phyloP scores from a whole-genome alignment of 257 asterid species.

The Galeopsis tetrahit region DNA sequence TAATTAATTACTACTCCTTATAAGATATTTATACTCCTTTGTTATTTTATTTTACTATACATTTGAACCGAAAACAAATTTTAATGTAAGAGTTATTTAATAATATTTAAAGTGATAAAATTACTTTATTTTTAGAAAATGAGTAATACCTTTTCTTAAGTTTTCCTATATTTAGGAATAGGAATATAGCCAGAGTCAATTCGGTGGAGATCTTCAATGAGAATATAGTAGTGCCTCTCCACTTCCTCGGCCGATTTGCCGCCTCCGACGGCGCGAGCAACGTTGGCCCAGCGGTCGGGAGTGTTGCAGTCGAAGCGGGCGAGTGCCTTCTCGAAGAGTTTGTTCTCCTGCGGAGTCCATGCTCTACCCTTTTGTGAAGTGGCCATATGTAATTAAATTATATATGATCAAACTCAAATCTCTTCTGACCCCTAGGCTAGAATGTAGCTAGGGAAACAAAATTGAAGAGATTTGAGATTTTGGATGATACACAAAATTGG shows the following conservation, averaged over 20 bases:
- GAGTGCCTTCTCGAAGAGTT: no score
- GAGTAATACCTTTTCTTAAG: slow-evolving; percentile 45
- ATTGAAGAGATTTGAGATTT: neutral
- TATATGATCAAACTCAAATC: neutral
- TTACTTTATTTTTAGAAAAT: no score
- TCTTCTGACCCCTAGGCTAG: neutral
- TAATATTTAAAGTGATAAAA: no score
- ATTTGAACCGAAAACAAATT: no score
- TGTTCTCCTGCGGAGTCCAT: no score
- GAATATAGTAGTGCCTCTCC: slow-evolving; percentile 62
- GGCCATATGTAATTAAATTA: no score
- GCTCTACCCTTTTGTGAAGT: neutral
- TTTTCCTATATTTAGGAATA: slow-evolving; percentile 52
- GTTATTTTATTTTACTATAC: no score
- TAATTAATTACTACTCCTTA: no score
- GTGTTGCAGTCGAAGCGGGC: no score
- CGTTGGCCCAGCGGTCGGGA: no score
- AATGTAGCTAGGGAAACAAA: neutral
- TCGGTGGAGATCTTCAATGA: slow-evolving; percentile 70
- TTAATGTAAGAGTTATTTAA: no score
- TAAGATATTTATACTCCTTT: no score
- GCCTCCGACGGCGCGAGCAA: slow-evolving; percentile 65
- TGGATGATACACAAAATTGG: neutral
- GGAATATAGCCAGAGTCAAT: slow-evolving; percentile 74
- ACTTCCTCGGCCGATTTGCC: slow-evolving; percentile 73